Conservation (phyloP, 139 green algal species). For the Deuterostichococcus epilithicus region DNA sequence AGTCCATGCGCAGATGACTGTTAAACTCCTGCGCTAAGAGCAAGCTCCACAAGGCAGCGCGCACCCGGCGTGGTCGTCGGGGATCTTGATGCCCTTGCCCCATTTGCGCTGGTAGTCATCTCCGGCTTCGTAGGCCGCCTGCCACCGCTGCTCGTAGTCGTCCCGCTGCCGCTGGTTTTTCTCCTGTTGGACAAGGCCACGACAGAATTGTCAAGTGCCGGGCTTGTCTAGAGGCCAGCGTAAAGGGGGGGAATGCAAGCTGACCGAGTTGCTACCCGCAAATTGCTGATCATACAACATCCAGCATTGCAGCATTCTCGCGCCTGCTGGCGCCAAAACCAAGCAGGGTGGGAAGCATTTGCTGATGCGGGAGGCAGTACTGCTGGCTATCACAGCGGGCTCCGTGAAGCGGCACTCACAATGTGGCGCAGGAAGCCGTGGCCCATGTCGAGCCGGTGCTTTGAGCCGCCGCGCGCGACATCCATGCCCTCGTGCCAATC, state of each 20-base stretch:
- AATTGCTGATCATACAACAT: not conserved
- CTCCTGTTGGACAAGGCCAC: not conserved
- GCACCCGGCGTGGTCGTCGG: too few species aligned
- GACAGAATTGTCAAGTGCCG: not conserved
- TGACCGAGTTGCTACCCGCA: not conserved
- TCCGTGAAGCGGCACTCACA: not conserved
- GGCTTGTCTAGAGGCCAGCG: too few species aligned
- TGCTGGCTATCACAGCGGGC: not conserved
- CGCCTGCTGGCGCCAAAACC: not conserved
- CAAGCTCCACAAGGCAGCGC: too few species aligned
- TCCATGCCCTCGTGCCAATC: constrained; percentile 9
- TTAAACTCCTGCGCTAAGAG: too few species aligned
- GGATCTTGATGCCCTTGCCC: not conserved
- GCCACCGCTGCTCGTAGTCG: constrained; percentile 8
- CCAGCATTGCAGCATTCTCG: not conserved
- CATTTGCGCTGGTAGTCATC: not conserved
- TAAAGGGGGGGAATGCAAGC: too few species aligned
- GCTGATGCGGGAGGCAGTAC: not conserved
- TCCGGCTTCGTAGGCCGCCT: not conserved
- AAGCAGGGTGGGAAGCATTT: not conserved
- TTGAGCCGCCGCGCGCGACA: not conserved
- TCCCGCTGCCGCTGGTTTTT: constrained; percentile 3
- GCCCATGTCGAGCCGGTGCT: constrained; percentile 8
- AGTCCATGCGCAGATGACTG: too few species aligned
- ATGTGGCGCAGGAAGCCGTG: constrained; percentile 11